phyloP scores from a whole-genome alignment of 805 yeast genomes.

The Brettanomyces custersianus region DNA sequence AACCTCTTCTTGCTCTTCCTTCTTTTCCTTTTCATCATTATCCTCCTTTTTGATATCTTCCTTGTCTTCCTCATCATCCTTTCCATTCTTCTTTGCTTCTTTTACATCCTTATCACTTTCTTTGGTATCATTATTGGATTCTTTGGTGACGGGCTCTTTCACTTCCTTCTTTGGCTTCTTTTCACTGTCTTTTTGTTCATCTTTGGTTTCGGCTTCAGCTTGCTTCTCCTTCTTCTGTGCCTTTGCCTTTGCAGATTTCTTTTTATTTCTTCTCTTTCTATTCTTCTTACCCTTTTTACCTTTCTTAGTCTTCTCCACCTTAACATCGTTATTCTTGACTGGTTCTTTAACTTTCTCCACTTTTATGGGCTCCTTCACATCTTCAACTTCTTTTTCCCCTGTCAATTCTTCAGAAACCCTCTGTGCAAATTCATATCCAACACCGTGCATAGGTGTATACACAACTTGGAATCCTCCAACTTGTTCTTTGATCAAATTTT shows the following conservation, averaged over 20 bases:
- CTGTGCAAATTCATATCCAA: constrained; percentile 59
- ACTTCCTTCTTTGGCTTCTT: too few species aligned
- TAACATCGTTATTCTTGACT: background rate
- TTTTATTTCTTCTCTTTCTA: background rate
- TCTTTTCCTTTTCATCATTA: too few species aligned
- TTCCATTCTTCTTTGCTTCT: too few species aligned
- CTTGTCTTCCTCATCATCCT: too few species aligned
- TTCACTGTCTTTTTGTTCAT: background rate
- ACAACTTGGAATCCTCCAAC: constrained; percentile 42
- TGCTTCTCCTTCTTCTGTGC: background rate
- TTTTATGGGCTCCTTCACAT: background rate
- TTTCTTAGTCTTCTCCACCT: background rate
- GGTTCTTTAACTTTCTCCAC: background rate
- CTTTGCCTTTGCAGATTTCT: background rate
- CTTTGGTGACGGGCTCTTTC: too few species aligned
- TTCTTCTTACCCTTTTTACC: background rate
- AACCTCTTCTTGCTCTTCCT: too few species aligned
- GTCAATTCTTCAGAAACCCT: constrained; percentile 31
- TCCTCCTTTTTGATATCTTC: too few species aligned
- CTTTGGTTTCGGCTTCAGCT: background rate
- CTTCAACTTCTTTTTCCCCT: constrained; percentile 18
- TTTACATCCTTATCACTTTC: too few species aligned
- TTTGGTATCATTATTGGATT: too few species aligned
- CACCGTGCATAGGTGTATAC: constrained; percentile 96
- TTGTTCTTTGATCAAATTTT: constrained; percentile 24